Conservation (phyloP, 345 rosid genomes). For the Citropsis articulata region DNA sequence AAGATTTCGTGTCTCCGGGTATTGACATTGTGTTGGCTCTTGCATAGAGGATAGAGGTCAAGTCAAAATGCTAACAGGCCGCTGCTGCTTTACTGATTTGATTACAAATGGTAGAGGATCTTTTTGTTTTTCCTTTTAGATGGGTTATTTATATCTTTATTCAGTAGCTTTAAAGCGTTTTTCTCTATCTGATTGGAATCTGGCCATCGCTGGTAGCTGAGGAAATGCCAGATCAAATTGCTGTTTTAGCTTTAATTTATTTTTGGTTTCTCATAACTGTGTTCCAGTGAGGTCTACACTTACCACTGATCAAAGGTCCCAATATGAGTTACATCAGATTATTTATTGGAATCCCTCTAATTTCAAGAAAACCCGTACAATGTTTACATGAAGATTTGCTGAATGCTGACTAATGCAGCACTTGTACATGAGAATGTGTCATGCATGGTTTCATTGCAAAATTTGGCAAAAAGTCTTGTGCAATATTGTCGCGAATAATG, state of each 20-base stretch:
- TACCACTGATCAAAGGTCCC: too few species aligned
- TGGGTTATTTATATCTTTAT: conserved; percentile 2
- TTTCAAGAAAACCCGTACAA: too few species aligned
- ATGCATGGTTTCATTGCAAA: too few species aligned
- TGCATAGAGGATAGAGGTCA: conserved; percentile 7
- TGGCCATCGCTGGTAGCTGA: conserved; percentile 18
- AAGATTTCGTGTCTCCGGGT: background rate
- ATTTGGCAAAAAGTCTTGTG: background rate
- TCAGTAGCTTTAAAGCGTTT: conserved; percentile 7
- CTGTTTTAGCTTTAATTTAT: background rate
- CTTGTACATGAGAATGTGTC: too few species aligned
- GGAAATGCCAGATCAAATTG: conserved; percentile 6
- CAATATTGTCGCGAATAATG: background rate
- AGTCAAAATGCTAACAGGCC: conserved; percentile 18
- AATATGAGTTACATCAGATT: too few species aligned
- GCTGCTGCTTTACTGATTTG: conserved; percentile 10
- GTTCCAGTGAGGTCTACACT: background rate
- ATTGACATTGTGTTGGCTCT: conserved; percentile 6
- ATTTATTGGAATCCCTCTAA: too few species aligned
- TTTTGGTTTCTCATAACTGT: background rate
- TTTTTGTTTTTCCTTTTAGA: conserved; percentile 1
- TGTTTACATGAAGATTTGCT: too few species aligned
- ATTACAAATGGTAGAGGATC: conserved; percentile 9
- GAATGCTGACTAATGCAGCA: too few species aligned
- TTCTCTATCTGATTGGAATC: background rate